Evolutionary conservation across 495 filamentous ascomycete species (phyloP), one percentile per base, ranked within the genome.

Genomic region (Neurospora tetrasperma): DNA sequence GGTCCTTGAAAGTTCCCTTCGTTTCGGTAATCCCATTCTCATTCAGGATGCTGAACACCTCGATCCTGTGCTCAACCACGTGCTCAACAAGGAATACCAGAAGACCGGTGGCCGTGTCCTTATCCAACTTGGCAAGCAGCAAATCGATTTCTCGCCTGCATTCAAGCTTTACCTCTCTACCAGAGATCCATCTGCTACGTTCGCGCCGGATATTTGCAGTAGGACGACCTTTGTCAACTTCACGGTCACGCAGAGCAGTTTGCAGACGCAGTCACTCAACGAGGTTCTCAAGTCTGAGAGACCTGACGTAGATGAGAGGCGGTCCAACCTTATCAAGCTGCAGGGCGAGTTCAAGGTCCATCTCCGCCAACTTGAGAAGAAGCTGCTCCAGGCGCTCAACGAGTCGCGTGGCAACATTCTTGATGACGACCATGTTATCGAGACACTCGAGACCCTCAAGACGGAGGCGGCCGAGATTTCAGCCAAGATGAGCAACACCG

Each of bases 181-280:
- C 2, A 86, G 94, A 76, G 96, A 99, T 86, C 96, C 96, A 5
- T 98, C 96, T 69, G 96, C 96, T 7, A 91, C 90, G 10, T 99
- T 99, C 82, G 90, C 96, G n/a, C 96, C 96, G 4, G 96, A 99
- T 83, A 91, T 99, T 69, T 99, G 96, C 89, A 96, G 93, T 86
- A 89, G 96, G 72, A 98, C 96, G 14, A 99, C 96, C 0, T 96
- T 99, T 82, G 96, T 99, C 86, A 99, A 99, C 81, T 99, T 99
- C 78, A 98, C 96, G 3, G 94, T 99, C 71, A 99, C 96, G 9
- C 95, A 98, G 80, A 98, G 96, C 87, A 98, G 95, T 85, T 86
- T 99, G 78, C 95, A 97, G 81, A 98, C 96, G 12, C 96, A 98
- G 84, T 97, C 95, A 4, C 86, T 99, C 74, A 97, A 97, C 75